Evolutionary conservation across 1,284 basidiomycete genomes (phyloP).

Genomic region (Marasmius oreades): DNA sequence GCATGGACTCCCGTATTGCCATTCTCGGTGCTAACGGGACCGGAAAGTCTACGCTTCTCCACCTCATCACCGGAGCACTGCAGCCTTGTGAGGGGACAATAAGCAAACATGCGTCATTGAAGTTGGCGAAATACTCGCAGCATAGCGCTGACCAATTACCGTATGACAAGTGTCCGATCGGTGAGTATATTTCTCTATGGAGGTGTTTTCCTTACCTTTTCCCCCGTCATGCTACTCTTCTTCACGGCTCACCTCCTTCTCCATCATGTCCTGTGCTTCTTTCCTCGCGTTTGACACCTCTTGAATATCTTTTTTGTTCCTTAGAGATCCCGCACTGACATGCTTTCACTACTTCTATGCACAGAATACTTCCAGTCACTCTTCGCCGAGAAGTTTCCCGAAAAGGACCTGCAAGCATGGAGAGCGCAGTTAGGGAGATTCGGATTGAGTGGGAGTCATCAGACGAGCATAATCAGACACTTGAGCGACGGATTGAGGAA

Average conservation of each 20-base stretch:
- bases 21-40: slow-evolving; percentile 99
- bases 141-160: slow-evolving; percentile 98
- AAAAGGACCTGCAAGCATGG: slow-evolving; percentile 94
- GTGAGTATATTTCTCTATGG: too few relatives aligned
- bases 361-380: slow-evolving; percentile 81
- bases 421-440: slow-evolving; percentile 93
- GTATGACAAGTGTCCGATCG: slow-evolving; percentile 89
- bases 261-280: too few relatives aligned
- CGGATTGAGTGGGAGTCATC: slow-evolving; percentile 92
- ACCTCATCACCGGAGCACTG: slow-evolving; percentile 87
- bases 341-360: background rate
- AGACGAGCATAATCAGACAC: slow-evolving; percentile 89
- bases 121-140: slow-evolving; percentile 97
- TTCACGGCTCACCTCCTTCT: too few relatives aligned
- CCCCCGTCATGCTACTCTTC: background rate
- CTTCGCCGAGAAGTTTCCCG: slow-evolving; percentile 86
- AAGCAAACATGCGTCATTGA: slow-evolving; percentile 85
- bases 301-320: too few relatives aligned
- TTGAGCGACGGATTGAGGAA: slow-evolving; percentile 96
- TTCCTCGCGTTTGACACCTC: too few relatives aligned
- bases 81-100: slow-evolving; percentile 85
- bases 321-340: too few relatives aligned
- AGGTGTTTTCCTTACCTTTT: background rate
- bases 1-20: slow-evolving; percentile 94
- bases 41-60: slow-evolving; percentile 95